These are phyloP conservation scores for Cutaneotrichosporon sp. DNA, from an alignment of 1,284 basidiomycete species.

Conservation along the genomic window DNA sequence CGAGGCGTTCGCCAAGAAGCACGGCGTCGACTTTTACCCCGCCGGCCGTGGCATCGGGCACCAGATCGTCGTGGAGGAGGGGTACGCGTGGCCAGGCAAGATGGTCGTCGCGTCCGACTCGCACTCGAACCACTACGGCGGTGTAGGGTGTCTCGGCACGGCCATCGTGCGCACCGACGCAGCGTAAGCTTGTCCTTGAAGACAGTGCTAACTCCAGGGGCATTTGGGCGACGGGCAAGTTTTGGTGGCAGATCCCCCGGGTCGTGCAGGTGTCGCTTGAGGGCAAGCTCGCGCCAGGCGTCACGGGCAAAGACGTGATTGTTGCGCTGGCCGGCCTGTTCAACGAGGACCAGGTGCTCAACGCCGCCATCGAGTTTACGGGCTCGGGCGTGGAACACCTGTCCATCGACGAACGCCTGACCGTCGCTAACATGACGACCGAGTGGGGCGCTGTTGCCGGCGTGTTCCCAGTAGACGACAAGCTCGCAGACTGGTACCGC, in stretches of 20 bases:
- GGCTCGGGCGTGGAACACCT: constrained; percentile 83
- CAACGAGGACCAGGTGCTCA: constrained; percentile 95
- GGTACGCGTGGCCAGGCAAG: constrained; percentile 89
- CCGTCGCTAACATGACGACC: constrained; percentile 98
- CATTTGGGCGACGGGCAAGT: constrained; percentile 97
- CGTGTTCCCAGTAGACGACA: constrained; percentile 87
- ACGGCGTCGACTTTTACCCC: constrained; percentile 92
- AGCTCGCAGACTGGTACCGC: constrained; percentile 83
- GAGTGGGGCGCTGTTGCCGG: constrained; percentile 98
- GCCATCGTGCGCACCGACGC: constrained; percentile 79
- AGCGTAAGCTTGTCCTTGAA: constrained; percentile 29
- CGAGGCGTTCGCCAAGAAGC: constrained; percentile 80
- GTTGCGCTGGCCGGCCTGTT: constrained; percentile 95
- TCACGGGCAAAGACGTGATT: constrained; percentile 98
- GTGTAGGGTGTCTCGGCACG: constrained; percentile 93
- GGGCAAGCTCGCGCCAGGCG: constrained; percentile 76
- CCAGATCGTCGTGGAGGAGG: constrained; percentile 90
- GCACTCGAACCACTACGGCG: constrained; percentile 95
- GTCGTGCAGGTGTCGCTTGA: constrained; percentile 92
- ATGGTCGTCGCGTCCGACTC: constrained; percentile 93
- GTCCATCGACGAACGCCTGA: constrained; percentile 84
- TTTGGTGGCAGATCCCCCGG: constrained; percentile 99
- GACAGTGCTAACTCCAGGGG: constrained; percentile 50
- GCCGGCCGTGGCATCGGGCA: constrained; percentile 98
- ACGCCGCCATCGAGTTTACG: constrained; percentile 96